These are phyloP conservation scores for Myotisia sp. DNA, from an alignment of 2,329 filamentous ascomycete genomes.

Conservation along the genomic window DNA sequence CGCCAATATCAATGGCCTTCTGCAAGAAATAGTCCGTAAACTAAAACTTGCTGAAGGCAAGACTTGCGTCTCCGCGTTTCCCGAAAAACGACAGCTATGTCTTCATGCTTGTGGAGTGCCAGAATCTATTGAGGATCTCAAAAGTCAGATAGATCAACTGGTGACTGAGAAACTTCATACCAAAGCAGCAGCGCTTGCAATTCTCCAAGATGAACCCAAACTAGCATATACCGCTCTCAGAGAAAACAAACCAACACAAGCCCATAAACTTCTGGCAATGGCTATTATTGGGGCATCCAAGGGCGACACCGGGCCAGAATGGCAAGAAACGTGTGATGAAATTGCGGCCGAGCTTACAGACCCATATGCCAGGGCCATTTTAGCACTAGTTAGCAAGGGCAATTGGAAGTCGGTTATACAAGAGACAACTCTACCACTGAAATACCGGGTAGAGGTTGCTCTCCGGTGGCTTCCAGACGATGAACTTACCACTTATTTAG, in stretches of 20 bases:
- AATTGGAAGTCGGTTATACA: slow-evolving; percentile 46
- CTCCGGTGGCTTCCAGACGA: slow-evolving; percentile 37
- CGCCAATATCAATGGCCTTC: slow-evolving; percentile 24
- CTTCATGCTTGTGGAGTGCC: slow-evolving; percentile 46
- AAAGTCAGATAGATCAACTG: slow-evolving; percentile 37
- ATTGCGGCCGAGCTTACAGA: slow-evolving; percentile 49
- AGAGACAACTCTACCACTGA: slow-evolving; percentile 44
- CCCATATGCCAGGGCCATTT: slow-evolving; percentile 46
- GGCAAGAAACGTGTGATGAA: slow-evolving; percentile 47
- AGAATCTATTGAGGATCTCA: slow-evolving; percentile 37
- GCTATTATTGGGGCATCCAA: slow-evolving; percentile 34
- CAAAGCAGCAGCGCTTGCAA: slow-evolving; percentile 48
- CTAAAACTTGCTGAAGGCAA: slow-evolving; percentile 40
- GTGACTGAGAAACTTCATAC: slow-evolving; percentile 42
- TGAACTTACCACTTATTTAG: slow-evolving; percentile 39
- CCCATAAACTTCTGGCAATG: slow-evolving; percentile 43
- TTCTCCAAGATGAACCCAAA: slow-evolving; percentile 46
- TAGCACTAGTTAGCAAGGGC: slow-evolving; percentile 45
- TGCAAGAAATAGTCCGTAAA: slow-evolving; percentile 37
- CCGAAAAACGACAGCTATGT: slow-evolving; percentile 45
- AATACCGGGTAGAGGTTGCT: slow-evolving; percentile 48
- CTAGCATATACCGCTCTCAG: slow-evolving; percentile 44
- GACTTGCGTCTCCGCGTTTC: slow-evolving; percentile 37
- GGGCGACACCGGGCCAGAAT: slow-evolving; percentile 39
- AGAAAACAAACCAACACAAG: slow-evolving; percentile 38